A percentile compares a stretch with the other conserved stretches of the same genome.
phyloP scores from a whole-genome alignment of 768 basidiomycete species.

The Boletus pseudo-olivaceus region DNA sequence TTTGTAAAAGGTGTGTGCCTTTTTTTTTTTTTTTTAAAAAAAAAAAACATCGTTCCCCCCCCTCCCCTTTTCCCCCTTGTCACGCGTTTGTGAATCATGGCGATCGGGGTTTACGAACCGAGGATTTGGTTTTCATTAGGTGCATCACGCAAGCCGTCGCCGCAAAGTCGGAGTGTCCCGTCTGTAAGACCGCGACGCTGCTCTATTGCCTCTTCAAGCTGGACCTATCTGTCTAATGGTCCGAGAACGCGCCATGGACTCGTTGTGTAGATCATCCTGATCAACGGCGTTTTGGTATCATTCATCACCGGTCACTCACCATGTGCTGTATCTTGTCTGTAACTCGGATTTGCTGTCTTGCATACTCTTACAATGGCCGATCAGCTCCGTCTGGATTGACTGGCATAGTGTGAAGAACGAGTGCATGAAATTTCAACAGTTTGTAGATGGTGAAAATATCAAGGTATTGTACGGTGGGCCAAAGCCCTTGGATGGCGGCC shows the following conservation, averaged over 20 bases:
- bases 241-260: not conserved
- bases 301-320: not conserved
- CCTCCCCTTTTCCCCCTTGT: not conserved
- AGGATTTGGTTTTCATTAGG: constrained; percentile 13
- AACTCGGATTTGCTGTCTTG: not conserved
- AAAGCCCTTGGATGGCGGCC: too few species aligned
- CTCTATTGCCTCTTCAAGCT: constrained; percentile 55
- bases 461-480: too few species aligned
- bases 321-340: constrained; percentile 1
- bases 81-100: too few species aligned
- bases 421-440: not conserved
- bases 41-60: too few species aligned
- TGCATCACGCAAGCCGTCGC: constrained; percentile 53
- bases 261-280: too few species aligned
- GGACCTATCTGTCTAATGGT: constrained; percentile 32
- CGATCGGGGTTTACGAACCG: not conserved
- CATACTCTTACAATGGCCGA: not conserved
- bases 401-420: not conserved
- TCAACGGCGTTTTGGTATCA: not conserved
- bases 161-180: constrained; percentile 46
- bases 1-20: constrained; percentile 48
- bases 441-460: not conserved
- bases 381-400: too few species aligned
- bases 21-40: too few species aligned
- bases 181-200: constrained; percentile 47